Conservation (phyloP, 2,329 filamentous ascomycete genomes). For the Xylaria sp. region DNA sequence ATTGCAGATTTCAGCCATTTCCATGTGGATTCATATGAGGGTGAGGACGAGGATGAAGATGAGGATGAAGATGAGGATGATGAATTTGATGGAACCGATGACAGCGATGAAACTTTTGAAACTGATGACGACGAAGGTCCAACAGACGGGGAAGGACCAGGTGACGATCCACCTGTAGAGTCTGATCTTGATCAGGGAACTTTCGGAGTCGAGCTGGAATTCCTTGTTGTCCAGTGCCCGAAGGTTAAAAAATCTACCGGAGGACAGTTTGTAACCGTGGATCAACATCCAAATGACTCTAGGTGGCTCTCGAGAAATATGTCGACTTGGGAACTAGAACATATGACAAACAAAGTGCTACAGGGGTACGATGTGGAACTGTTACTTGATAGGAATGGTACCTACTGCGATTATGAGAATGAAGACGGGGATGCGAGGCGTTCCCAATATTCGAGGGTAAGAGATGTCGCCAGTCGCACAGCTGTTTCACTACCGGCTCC, state of each 20-base stretch:
- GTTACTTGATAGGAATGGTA: neutral
- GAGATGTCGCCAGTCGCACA: neutral
- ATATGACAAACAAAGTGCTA: neutral
- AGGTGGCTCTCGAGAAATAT: constrained; percentile 35
- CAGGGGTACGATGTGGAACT: accelerated
- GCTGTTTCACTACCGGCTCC: too few species aligned
- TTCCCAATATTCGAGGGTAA: constrained; percentile 24
- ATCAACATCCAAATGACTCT: constrained; percentile 34
- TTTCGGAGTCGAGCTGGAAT: constrained; percentile 39
- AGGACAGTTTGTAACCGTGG: neutral
- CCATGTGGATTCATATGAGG: neutral
- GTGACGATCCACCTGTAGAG: neutral
- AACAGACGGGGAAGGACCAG: too few species aligned
- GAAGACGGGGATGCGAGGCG: neutral
- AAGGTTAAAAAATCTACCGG: neutral
- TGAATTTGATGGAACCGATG: too few species aligned
- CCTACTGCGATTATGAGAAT: neutral
- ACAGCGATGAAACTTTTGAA: neutral
- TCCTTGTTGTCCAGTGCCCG: constrained; percentile 34
- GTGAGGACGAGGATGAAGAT: neutral
- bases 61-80: neutral
- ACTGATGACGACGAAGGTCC: too few species aligned
- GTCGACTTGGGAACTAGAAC: neutral
- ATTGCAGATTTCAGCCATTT: neutral
- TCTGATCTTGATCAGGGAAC: constrained; percentile 11